Base-by-base conservation (phyloP, 2,329 filamentous ascomycete species). In the Sporothrix humicola region DNA sequence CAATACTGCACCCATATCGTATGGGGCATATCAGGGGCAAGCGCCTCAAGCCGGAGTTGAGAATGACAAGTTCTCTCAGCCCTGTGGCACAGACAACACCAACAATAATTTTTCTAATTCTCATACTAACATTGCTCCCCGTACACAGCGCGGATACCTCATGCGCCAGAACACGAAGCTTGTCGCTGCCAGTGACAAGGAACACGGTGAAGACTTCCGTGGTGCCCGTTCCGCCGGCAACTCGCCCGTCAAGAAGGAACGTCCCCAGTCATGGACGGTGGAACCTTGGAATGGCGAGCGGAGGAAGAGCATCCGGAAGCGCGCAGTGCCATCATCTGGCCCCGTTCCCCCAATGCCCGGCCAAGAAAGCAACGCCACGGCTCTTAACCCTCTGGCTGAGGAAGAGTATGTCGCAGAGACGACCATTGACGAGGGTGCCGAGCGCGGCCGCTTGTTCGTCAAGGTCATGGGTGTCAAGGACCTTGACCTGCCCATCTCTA, bases 401-500 rank as follows among this genome's bases (percentile, higher is more conserved):
- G 90, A 92, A 75, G 92, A 93, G 68, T 81, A 86, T 23, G 82
- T 84, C 37, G 83, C 85, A 4, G 87, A 92, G 73, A 81, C 85
- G 58, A 83, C 85, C 5, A 88, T 88, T 10, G 92, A 93, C 72
- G 95, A 98, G 74, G 93, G 90, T 71, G 91, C 91, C 74, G 96
- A 99, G 82, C 87, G 96, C 77, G 96, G 96, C 10, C 88, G 96
- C 75, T 87, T 99, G 1, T 99, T 99, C 79, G 95, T 99, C 77
- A 99, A 99, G 85, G 96, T 99, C n/a, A 92, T 98, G 81, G 95
- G 95, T 61, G 94, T 98, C 76, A 98, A 98, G 82, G 95, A 98
- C 78, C 87, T 99, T 52, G 95, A 98, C 79, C 86, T 98, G 59
- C 95, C 96, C 26, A 85, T 99, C 72, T 95, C 96, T 46, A 93